These are phyloP conservation scores for Hypoxylon fuscum DNA, from an alignment of 495 filamentous ascomycete species.

Conservation along the genomic window DNA sequence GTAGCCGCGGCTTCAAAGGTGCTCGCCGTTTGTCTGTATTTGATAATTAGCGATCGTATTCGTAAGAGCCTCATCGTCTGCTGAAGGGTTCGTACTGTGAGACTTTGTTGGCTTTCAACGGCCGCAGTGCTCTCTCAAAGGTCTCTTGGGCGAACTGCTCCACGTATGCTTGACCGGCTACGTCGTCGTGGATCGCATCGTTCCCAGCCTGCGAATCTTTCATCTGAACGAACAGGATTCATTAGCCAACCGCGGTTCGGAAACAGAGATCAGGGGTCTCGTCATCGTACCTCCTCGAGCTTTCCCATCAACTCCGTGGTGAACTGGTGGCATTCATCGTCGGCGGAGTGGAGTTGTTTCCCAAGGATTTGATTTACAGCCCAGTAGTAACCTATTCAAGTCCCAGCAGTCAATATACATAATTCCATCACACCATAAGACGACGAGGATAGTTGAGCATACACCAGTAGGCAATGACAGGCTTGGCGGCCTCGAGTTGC, in stretches of 20 bases:
- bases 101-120: conserved; percentile 83
- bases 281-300: conserved; percentile 74
- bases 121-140: conserved; percentile 82
- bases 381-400: conserved; percentile 80
- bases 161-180: conserved; percentile 87
- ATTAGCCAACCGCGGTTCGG: conserved; percentile 1
- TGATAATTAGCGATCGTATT: conserved; percentile 17
- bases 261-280: background rate
- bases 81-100: conserved; percentile 68
- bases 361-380: conserved; percentile 90
- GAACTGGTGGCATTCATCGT: conserved; percentile 78
- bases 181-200: conserved; percentile 79
- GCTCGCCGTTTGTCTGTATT: conserved; percentile 83
- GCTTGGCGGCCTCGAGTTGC: conserved; percentile 85
- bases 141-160: conserved; percentile 93
- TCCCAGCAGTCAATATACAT: conserved; percentile 1
- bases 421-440: conserved; percentile 13
- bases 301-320: conserved; percentile 90
- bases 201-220: conserved; percentile 65
- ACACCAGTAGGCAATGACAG: conserved; percentile 96
- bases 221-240: conserved; percentile 55
- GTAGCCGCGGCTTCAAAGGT: conserved; percentile 91
- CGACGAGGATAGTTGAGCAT: conserved; percentile 46
- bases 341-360: conserved; percentile 76
- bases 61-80: background rate